Percentiles rank a stretch among this genome's conserved stretches.
phyloP scores from a whole-genome alignment of 2,329 filamentous ascomycete species.

The Pseudopithomyces maydicus region DNA sequence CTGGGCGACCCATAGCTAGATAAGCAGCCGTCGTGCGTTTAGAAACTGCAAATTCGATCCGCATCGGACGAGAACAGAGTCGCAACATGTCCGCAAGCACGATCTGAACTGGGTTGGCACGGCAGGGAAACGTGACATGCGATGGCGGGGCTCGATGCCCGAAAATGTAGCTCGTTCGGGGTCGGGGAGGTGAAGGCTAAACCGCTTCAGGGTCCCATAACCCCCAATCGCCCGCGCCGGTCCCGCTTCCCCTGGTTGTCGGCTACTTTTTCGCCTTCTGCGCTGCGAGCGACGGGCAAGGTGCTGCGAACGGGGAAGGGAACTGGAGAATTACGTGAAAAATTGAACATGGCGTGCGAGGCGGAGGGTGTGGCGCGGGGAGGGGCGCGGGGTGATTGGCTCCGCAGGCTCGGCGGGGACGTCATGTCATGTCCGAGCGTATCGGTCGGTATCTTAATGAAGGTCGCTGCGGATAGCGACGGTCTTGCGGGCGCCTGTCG shows the following conservation, averaged over 20 bases:
- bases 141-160: constrained; percentile 3
- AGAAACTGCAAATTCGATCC: too few species aligned
- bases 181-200: neutral
- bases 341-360: neutral
- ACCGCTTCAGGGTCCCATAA: neutral
- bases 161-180: constrained; percentile 1
- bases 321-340: neutral
- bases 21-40: too few species aligned
- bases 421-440: constrained; percentile 2
- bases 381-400: constrained; percentile 1
- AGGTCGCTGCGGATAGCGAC: constrained; percentile 1
- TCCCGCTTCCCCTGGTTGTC: neutral
- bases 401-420: neutral
- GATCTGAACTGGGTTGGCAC: neutral
- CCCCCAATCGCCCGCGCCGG: neutral
- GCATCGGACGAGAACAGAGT: too few species aligned
- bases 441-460: too few species aligned
- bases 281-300: neutral
- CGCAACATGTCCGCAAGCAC: neutral
- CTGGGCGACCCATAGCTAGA: too few species aligned
- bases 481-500: constrained; percentile 3
- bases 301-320: neutral
- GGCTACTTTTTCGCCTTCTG: neutral
- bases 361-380: neutral
- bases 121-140: neutral